Evolutionary conservation across 371 early-diverging fungal species (phyloP).

Genomic region (Mucor piriformis): DNA sequence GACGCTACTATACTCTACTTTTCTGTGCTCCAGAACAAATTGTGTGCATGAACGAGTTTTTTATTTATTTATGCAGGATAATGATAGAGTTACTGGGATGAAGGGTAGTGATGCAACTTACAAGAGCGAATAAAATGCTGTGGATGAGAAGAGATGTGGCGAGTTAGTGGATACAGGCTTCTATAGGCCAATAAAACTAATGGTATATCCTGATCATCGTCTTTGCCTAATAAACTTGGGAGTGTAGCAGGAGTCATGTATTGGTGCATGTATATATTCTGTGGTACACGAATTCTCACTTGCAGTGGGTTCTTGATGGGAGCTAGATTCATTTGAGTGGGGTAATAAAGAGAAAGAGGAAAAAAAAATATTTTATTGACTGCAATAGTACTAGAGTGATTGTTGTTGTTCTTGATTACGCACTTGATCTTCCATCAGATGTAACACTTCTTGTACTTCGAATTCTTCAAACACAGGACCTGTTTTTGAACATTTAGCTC

Average conservation of each 20-base stretch:
- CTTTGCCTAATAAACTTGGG: background rate
- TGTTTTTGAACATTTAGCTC: slow-evolving; percentile 56
- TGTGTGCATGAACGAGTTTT: too few relatives aligned
- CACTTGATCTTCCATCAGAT: slow-evolving; percentile 8
- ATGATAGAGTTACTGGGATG: too few relatives aligned
- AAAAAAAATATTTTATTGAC: background rate
- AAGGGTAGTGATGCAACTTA: too few relatives aligned
- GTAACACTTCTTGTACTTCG: slow-evolving; percentile 19
- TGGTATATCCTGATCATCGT: slow-evolving; percentile 13
- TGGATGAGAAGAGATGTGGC: too few relatives aligned
- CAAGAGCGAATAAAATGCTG: too few relatives aligned
- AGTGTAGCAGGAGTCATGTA: slow-evolving; percentile 5
- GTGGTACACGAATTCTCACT: background rate
- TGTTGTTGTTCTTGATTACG: background rate
- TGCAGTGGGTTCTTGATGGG: background rate
- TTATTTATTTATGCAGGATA: too few relatives aligned
- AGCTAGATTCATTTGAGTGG: background rate
- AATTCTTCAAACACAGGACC: slow-evolving; percentile 53
- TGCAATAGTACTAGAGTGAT: background rate
- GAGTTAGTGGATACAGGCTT: background rate
- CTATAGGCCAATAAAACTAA: slow-evolving; percentile 1
- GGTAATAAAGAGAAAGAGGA: background rate
- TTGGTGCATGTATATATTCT: background rate
- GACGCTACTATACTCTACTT: too few relatives aligned
- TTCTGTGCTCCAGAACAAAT: too few relatives aligned